Percentiles rank a stretch among this genome's conserved stretches.
Evolutionary conservation across 768 basidiomycete genomes (phyloP).

Genomic region (Collybia mongolica): DNA sequence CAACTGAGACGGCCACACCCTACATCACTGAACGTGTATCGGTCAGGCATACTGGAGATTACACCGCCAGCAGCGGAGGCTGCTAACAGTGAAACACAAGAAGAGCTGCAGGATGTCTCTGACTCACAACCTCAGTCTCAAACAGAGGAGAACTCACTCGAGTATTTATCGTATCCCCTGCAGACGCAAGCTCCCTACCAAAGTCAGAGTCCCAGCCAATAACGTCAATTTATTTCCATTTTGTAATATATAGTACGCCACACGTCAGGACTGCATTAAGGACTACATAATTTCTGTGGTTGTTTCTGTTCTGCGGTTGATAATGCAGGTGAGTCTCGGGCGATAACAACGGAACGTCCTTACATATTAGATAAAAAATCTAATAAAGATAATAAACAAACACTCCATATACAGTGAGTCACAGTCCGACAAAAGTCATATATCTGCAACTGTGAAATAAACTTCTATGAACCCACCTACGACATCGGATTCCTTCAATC

Average conservation of each 20-base stretch:
- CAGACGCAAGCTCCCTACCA: constrained; percentile 57
- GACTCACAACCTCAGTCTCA: constrained; percentile 11
- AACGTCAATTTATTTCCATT: background rate
- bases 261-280: background rate
- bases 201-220: constrained; percentile 41
- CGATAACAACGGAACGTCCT: too few species aligned
- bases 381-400: too few species aligned
- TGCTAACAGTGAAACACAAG: background rate
- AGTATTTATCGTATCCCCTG: constrained; percentile 33
- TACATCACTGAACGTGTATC: constrained; percentile 13
- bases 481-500: background rate
- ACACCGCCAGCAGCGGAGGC: constrained; percentile 7
- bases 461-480: background rate
- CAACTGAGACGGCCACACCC: background rate
- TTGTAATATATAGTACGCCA: background rate
- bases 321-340: too few species aligned
- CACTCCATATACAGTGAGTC: too few species aligned
- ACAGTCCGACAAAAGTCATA: too few species aligned
- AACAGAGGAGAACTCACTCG: constrained; percentile 13
- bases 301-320: too few species aligned
- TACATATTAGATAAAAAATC: too few species aligned
- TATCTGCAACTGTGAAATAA: too few species aligned
- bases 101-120: background rate
- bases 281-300: too few species aligned
- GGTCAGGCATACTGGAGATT: constrained; percentile 26